phyloP scores from a whole-genome alignment of 2,329 filamentous ascomycete genomes.

The Phaeosphaeria sp. region DNA sequence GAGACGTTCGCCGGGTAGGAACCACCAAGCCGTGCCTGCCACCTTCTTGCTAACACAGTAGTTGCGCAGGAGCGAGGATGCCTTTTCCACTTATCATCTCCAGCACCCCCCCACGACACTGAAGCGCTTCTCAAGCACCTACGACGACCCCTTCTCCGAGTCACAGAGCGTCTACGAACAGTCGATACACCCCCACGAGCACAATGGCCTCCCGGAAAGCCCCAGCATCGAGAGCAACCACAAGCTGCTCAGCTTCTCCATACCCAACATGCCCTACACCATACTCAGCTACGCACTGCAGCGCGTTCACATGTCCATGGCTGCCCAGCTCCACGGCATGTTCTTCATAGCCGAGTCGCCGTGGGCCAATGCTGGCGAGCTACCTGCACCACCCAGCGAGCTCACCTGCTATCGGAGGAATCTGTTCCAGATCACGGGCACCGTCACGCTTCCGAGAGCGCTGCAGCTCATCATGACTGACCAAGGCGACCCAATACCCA shows the following conservation, averaged over 20 bases:
- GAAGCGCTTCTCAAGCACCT: slow-evolving; percentile 59
- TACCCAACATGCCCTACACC: slow-evolving; percentile 59
- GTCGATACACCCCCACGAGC: slow-evolving; percentile 53
- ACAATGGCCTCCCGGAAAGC: slow-evolving; percentile 54
- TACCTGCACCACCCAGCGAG: slow-evolving; percentile 70
- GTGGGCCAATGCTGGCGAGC: slow-evolving; percentile 64
- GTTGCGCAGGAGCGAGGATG: slow-evolving; percentile 57
- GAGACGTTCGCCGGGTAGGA: slow-evolving; percentile 67
- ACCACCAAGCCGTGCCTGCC: slow-evolving; percentile 15
- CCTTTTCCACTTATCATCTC: slow-evolving; percentile 53
- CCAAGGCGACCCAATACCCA: slow-evolving; percentile 81
- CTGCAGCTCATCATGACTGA: slow-evolving; percentile 83
- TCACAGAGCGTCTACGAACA: slow-evolving; percentile 57
- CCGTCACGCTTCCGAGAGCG: slow-evolving; percentile 78
- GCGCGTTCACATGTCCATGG: slow-evolving; percentile 69
- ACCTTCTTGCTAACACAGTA: slow-evolving; percentile 34
- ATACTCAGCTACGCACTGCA: slow-evolving; percentile 69
- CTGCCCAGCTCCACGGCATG: slow-evolving; percentile 84
- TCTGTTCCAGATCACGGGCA: slow-evolving; percentile 93
- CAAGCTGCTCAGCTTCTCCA: slow-evolving; percentile 60
- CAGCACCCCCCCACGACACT: slow-evolving; percentile 49
- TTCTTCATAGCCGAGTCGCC: slow-evolving; percentile 86
- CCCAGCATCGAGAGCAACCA: slow-evolving; percentile 69
- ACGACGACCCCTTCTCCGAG: slow-evolving; percentile 60
- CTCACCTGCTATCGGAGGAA: slow-evolving; percentile 96